Base-by-base conservation (phyloP, 768 basidiomycete species). In the Boletus rubescentipes region DNA sequence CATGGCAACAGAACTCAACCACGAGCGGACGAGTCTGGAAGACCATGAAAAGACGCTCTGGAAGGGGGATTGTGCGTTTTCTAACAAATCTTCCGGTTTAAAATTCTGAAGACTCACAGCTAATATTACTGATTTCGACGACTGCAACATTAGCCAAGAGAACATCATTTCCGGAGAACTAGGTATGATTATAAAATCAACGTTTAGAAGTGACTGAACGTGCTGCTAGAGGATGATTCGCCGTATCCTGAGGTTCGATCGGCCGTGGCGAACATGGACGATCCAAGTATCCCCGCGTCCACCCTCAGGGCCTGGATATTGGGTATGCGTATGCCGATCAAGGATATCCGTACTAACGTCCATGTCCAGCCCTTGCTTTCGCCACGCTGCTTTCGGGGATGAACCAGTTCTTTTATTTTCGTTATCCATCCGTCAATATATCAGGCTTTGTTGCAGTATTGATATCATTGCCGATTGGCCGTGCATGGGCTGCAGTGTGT, bases 181-280 rank as follows among this genome's bases (percentile, higher is more conserved):
- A 9, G 69, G 69, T 70, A 11, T 36, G 4, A 2, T 30, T n/a
- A 9, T 21, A 4, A 16, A n/a, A 16, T 4, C 12, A 34, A 21
- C 12, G 16, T 9, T 20, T 12, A 41, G 18, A 29, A 31, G 3
- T 9, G 3, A 75, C 69, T 62, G 14, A 54, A 9, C 34, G 12
- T 14, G 5, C 37, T 16, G 29, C 5, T 49, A 75, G 79, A 80
- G 64, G 87, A 91, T 59, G 91, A 92, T 66, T 91, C 89, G 3
- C 91, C 91, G 5, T 93, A 93, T 65, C 88, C 87, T 6, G 91
- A 93, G 67, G 89, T 90, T 11, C 82, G 88, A 41, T 83, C 86
- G 8, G 87, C 88, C 8, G 87, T 89, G 9, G 81, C 85, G n/a
- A 88, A 87, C 67, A 83, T 80, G 31, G 87, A 90, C 61, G 87